phyloP scores from a whole-genome alignment of 208 protist species.

The Herpetomonas muscarum region DNA sequence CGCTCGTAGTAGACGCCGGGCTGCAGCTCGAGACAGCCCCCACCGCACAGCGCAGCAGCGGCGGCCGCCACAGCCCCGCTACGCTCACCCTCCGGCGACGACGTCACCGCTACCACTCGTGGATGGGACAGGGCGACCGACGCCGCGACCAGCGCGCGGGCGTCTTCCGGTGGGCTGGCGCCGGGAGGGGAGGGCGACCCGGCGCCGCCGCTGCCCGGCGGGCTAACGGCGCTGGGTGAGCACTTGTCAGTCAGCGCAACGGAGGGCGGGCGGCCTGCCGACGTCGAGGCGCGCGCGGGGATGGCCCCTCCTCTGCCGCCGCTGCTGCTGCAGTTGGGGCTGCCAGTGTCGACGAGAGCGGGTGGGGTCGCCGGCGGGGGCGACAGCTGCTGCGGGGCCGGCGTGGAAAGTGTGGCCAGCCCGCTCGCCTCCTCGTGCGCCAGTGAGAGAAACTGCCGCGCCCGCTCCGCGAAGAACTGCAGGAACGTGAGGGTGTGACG shows the following conservation, averaged over 20 bases:
- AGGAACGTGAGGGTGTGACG: conserved; percentile 35
- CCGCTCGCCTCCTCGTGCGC: conserved; percentile 1
- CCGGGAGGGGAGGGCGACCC: too few relatives aligned
- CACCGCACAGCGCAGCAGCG: conserved; percentile 3
- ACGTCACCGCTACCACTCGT: not conserved
- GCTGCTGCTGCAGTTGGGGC: not conserved
- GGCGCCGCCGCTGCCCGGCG: too few relatives aligned
- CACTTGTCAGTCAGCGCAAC: too few relatives aligned
- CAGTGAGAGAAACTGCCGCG: conserved; percentile 11
- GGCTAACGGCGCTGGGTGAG: too few relatives aligned
- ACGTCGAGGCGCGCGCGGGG: too few relatives aligned
- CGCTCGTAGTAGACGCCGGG: conserved; percentile 66
- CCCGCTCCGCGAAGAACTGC: conserved; percentile 26
- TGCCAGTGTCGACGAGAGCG: not conserved
- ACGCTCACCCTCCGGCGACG: too few relatives aligned
- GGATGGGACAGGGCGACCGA: not conserved
- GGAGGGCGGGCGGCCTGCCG: too few relatives aligned
- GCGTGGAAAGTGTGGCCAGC: too few relatives aligned
- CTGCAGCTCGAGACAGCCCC: conserved; percentile 37
- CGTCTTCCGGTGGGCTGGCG: too few relatives aligned
- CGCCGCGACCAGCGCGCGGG: too few relatives aligned
- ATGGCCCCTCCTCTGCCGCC: not conserved
- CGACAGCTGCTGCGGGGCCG: not conserved
- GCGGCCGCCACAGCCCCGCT: conserved; percentile 6
- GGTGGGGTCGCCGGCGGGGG: not conserved